Conservation (phyloP, 352 stramenopile species). For the Hyaloperonospora brassicae region DNA sequence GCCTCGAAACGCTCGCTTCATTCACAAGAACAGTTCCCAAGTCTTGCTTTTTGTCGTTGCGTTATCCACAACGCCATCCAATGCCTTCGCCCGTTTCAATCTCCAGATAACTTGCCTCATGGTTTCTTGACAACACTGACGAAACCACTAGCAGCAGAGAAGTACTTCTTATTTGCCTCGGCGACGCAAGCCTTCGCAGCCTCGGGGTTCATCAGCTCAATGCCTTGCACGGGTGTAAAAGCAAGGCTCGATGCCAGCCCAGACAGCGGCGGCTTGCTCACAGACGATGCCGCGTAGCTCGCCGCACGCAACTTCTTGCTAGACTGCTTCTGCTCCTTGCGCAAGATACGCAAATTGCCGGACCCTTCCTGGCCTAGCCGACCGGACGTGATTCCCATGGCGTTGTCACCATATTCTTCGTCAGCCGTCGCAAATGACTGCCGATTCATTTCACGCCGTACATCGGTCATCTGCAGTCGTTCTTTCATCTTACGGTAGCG, state of each 20-base stretch:
- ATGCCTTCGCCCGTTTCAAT: too few species aligned
- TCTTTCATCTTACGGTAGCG: conserved; percentile 96
- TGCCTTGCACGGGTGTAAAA: conserved; percentile 94
- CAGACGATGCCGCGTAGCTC: conserved; percentile 58
- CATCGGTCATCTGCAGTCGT: conserved; percentile 94
- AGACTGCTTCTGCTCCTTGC: conserved; percentile 87
- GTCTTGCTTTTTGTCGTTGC: too few species aligned
- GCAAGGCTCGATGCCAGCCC: conserved; percentile 94
- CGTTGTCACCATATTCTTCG: conserved; percentile 96
- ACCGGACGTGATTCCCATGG: conserved; percentile 94
- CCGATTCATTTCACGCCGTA: conserved; percentile 95
- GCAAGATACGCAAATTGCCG: conserved; percentile 77
- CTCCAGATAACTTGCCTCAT: too few species aligned
- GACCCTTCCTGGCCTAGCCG: conserved; percentile 87
- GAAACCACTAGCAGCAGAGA: conserved; percentile 92
- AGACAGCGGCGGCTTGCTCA: conserved; percentile 51
- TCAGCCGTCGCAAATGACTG: conserved; percentile 90
- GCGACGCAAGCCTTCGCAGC: conserved; percentile 86
- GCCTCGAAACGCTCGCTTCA: too few species aligned
- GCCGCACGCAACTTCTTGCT: conserved; percentile 91
- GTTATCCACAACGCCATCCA: too few species aligned
- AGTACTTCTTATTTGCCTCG: conserved; percentile 97
- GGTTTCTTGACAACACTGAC: conserved; percentile 87
- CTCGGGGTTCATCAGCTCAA: conserved; percentile 97
- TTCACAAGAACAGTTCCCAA: too few species aligned